Base-by-base conservation (phyloP, 305 asterid species). In the Nicotiana rustica region DNA sequence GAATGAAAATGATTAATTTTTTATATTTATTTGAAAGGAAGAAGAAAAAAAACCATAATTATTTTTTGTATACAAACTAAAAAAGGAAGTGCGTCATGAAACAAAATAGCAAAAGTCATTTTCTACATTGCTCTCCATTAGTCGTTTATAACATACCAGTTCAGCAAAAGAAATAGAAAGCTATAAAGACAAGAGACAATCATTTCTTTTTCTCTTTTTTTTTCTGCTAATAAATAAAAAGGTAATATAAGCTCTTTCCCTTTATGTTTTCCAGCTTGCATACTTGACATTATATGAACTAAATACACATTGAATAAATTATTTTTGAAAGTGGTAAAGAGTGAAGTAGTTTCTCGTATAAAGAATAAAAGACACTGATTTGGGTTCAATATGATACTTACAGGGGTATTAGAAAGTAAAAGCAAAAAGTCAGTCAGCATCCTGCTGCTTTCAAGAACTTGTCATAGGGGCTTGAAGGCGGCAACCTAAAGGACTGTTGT, bases 381-480 rank as follows among this genome's bases (percentile, higher is more conserved):
- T 44, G 62, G 73, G 61, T 44, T 79, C 61, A 62, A 62, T 44
- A 79, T 52, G 21, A 29, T 79, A 64, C 76, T 79, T 21, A 15
- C 82, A 79, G 31, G 76, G n/a, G 76, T 62, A 79, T 62, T 44
- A 79, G 75, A 79, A 21, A 61, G 60, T 79, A 79, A 79, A 44
- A 64, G 55, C 44, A 61, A 7, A 44, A 79, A 19, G 47, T 41
- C 47, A 44, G 71, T 79, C 77, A 89, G 86, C 92, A 89, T 78
- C 92, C 90, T 13, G 92, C 92, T 31, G 92, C 90, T 85, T 88
- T 89, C 83, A 89, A 77, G 82, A 89, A 89, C 65, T 89, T 89
- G 86, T 89, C 91, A 8, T 89, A 89, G 21, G 92, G 92, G 84
- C 92, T 89, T 62, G 92, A 88, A 67, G 92, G 92, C 38, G 92